phyloP scores from a whole-genome alignment of 148 eudicot species.

The Camellia japonica region DNA sequence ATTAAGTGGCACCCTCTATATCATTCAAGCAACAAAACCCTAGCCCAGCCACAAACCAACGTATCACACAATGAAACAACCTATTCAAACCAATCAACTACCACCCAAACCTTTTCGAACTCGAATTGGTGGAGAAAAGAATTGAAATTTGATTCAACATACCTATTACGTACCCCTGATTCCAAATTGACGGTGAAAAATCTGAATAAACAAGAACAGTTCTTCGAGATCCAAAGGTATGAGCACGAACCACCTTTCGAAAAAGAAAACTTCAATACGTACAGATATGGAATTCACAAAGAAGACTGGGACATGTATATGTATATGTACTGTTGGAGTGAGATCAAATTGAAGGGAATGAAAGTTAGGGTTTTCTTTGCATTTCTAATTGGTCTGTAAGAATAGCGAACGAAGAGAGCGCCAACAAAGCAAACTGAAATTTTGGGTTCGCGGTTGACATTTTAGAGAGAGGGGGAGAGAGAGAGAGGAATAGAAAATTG shows the following conservation, averaged over 20 bases:
- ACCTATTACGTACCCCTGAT: background rate
- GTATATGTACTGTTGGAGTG: background rate
- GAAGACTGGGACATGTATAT: background rate
- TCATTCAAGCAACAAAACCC: background rate
- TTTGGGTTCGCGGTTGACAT: slow-evolving; percentile 29
- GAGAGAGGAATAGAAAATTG: too few relatives aligned
- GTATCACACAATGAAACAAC: background rate
- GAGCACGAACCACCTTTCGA: too few relatives aligned
- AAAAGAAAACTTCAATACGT: background rate
- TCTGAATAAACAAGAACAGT: background rate
- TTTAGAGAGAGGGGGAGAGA: background rate
- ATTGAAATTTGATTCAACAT: background rate
- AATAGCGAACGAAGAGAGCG: slow-evolving; percentile 19
- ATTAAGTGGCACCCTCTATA: background rate
- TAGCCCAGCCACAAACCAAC: background rate
- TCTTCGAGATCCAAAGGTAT: too few relatives aligned
- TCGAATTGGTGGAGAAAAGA: background rate
- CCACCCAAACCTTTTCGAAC: background rate
- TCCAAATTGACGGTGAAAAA: background rate
- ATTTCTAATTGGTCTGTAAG: too few relatives aligned
- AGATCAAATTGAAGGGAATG: background rate
- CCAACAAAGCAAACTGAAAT: slow-evolving; percentile 37
- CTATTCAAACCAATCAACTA: background rate
- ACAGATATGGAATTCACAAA: background rate
- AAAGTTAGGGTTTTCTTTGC: background rate